Conservation (phyloP, 805 yeast species). For the Zygoascus bituminiphila region DNA sequence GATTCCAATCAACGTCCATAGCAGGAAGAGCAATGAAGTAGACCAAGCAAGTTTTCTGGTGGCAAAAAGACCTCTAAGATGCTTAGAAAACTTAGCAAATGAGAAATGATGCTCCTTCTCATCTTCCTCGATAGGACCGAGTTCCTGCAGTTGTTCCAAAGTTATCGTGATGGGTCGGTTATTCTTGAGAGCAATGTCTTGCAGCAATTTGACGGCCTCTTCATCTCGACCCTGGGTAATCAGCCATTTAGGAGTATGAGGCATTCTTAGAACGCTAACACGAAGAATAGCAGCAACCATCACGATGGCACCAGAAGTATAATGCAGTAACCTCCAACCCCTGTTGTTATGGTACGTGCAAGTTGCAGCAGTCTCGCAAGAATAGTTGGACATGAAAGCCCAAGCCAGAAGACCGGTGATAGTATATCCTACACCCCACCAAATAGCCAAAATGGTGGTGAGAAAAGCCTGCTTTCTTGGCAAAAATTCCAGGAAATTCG, state of each 20-base stretch:
- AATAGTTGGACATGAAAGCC: slow-evolving; percentile 46
- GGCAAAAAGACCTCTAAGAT: slow-evolving; percentile 37
- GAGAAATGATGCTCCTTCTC: slow-evolving; percentile 11
- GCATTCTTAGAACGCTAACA: slow-evolving; percentile 36
- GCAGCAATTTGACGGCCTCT: slow-evolving; percentile 38
- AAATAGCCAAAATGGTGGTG: slow-evolving; percentile 45
- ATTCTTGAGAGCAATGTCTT: slow-evolving; percentile 41
- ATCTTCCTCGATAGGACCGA: slow-evolving; percentile 35
- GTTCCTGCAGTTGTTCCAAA: slow-evolving; percentile 36
- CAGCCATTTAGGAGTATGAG: slow-evolving; percentile 46
- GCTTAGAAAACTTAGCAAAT: slow-evolving; percentile 15
- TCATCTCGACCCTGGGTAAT: slow-evolving; percentile 29
- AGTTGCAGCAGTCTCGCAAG: slow-evolving; percentile 36
- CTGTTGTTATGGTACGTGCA: slow-evolving; percentile 41
- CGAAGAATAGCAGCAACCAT: slow-evolving; percentile 41
- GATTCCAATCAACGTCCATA: slow-evolving; percentile 53
- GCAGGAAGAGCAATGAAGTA: slow-evolving; percentile 37
- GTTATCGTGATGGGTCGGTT: slow-evolving; percentile 35
- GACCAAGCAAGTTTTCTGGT: slow-evolving; percentile 37
- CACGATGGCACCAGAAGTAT: slow-evolving; percentile 45
- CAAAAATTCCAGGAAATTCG: slow-evolving; percentile 44
- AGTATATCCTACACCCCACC: slow-evolving; percentile 60
- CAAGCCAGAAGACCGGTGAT: slow-evolving; percentile 45
- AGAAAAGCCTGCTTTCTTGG: slow-evolving; percentile 51
- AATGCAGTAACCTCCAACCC: slow-evolving; percentile 58